Base-by-base conservation (phyloP, 2,329 filamentous ascomycete genomes). In the Colletotrichum cuscutae region DNA sequence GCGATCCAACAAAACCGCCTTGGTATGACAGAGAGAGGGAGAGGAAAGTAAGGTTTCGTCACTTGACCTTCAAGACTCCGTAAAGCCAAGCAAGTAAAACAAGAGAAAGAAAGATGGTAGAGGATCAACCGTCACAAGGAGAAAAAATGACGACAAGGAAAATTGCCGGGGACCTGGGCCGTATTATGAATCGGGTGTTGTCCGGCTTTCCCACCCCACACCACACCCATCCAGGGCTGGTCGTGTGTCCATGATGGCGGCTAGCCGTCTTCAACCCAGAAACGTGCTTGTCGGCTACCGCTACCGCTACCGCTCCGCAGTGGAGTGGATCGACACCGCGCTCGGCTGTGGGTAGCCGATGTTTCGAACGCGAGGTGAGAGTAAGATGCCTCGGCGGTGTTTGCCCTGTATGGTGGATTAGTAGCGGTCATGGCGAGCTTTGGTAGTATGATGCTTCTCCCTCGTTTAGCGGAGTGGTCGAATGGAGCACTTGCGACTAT, bases 271-370 rank as follows among this genome's bases (percentile, higher is more conserved):
- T 62, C 22, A 53, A 37, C 60, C 65, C 32, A 35, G 59, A 64
- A 60, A 60, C 28, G 24, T 59, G n/a, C 42, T 58, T 37, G 22
- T 56, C 68, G 54, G 66, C 67, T 70, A 69, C 56, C 28, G 61
- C 13, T 42, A 42, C 37, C 37, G 37, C 54, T 59, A 65, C 56
- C 66, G 66, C 65, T 70, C 71, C 56, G 66, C 60, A 57, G 66
- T 73, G 66, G 71, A 71, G 71, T 65, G 66, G 71, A 73, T 73
- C 71, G 66, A 70, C 49, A 65, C 71, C 60, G 71, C 68, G 66
- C 61, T 73, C 71, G 71, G 71, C 66, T 62, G 46, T 61, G 54
- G 60, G 49, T n/a, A 52, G 46, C 71, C 66, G 49, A 70, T 71
- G 71, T 57, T 72, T 72, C 65, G 66, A 70, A 42, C 37, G 54